These are phyloP conservation scores for Murraya paniculata DNA, from an alignment of 345 rosid species.

Conservation along the genomic window DNA sequence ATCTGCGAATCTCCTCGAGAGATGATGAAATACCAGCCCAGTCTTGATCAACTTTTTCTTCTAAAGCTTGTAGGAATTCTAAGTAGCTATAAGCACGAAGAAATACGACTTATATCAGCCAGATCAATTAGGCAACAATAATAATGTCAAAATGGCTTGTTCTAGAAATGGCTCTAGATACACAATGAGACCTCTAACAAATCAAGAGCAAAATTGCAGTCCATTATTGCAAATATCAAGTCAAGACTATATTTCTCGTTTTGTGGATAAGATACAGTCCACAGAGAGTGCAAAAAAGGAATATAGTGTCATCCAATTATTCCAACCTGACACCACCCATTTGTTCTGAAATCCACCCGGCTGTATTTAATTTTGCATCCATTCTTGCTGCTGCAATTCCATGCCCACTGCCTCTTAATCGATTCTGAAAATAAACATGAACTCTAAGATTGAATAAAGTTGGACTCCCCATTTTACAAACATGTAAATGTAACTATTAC, in stretches of 20 bases:
- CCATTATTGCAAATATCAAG: not conserved
- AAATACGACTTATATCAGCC: constrained; percentile 18
- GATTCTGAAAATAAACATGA: constrained; percentile 52
- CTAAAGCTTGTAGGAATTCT: constrained; percentile 76
- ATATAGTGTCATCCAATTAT: constrained; percentile 1
- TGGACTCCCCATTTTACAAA: constrained; percentile 6
- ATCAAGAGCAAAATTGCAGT: not conserved
- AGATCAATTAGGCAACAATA: not conserved
- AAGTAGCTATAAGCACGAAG: constrained; percentile 55
- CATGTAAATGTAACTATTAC: not conserved
- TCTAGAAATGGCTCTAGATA: not conserved
- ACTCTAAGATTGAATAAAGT: constrained; percentile 10
- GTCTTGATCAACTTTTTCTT: constrained; percentile 79
- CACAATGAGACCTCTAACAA: not conserved
- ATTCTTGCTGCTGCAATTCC: constrained; percentile 86
- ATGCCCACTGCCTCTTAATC: constrained; percentile 89
- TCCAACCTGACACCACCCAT: constrained; percentile 95
- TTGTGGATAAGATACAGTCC: constrained; percentile 5
- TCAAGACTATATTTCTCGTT: not conserved
- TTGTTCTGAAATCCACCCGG: constrained; percentile 98
- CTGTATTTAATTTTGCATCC: constrained; percentile 86
- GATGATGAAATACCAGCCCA: constrained; percentile 89
- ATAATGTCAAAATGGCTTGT: not conserved
- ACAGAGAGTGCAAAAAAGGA: not conserved
- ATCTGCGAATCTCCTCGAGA: constrained; percentile 78